phyloP scores from a whole-genome alignment of 78 protist genomes.

The Dictyostelium capitatum region DNA sequence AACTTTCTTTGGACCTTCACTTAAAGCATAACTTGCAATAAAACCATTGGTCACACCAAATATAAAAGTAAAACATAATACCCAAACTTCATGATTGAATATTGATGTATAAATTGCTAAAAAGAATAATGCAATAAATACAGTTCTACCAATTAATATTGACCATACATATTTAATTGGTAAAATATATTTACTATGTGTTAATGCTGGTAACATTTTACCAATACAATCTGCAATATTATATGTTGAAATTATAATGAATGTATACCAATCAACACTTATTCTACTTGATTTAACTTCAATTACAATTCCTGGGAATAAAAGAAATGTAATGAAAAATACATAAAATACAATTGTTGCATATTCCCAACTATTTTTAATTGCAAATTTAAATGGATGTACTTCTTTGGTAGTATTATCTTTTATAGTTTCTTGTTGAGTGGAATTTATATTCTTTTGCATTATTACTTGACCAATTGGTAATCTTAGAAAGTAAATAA shows the following conservation, averaged over 20 bases:
- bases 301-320: constrained; percentile 51
- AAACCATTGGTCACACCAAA: constrained; percentile 33
- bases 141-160: constrained; percentile 5
- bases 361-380: constrained; percentile 10
- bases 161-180: constrained; percentile 14
- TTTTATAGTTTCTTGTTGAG: not conserved
- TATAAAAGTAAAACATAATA: constrained; percentile 17
- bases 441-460: not conserved
- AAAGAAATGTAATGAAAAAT: constrained; percentile 19
- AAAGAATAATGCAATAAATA: constrained; percentile 36
- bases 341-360: constrained; percentile 15
- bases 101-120: constrained; percentile 1
- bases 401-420: not conserved
- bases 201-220: not conserved
- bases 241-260: not conserved
- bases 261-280: constrained; percentile 38
- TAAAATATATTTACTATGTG: not conserved
- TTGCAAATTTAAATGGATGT: constrained; percentile 2
- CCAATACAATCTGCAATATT: constrained; percentile 59
- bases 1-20: constrained; percentile 68
- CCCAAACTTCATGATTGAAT: constrained; percentile 12
- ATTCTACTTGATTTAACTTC: constrained; percentile 15
- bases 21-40: constrained; percentile 2
- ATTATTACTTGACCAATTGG: constrained; percentile 9
- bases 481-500: constrained; percentile 17